Percentiles rank a stretch among this genome's conserved stretches.
These are phyloP conservation scores for Aphanoascus verrucosus DNA, from an alignment of 2,329 filamentous ascomycete genomes.

Conservation along the genomic window DNA sequence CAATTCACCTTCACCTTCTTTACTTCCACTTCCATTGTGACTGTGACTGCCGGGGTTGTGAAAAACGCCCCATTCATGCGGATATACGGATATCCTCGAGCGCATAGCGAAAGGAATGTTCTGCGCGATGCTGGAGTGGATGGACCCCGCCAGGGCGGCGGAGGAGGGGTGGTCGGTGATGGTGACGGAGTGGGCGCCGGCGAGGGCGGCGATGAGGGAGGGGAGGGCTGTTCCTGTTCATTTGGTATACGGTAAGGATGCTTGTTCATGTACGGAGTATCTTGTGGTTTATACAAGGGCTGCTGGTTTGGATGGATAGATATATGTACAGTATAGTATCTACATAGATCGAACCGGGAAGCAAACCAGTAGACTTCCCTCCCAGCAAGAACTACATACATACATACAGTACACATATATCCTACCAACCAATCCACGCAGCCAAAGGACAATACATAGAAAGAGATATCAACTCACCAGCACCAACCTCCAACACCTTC, in stretches of 20 bases:
- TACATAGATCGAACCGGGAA: constrained; percentile 9
- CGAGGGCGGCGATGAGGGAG: constrained; percentile 30
- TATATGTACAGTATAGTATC: constrained; percentile 2
- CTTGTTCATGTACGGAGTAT: too few relatives aligned
- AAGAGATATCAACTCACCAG: constrained; percentile 41
- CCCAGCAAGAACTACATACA: constrained; percentile 5
- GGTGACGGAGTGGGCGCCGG: constrained; percentile 31
- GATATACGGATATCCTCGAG: constrained; percentile 32
- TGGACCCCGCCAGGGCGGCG: constrained; percentile 32
- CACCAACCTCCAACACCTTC: constrained; percentile 48
- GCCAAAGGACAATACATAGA: constrained; percentile 1
- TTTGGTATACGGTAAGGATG: too few relatives aligned
- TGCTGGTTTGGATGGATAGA: neutral
- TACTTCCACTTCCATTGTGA: constrained; percentile 15
- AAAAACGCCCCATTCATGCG: constrained; percentile 46
- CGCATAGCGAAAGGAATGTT: constrained; percentile 30
- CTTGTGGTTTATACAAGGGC: too few relatives aligned
- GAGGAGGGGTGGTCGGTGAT: constrained; percentile 44
- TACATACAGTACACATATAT: constrained; percentile 4
- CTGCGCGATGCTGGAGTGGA: constrained; percentile 38
- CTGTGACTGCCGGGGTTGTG: constrained; percentile 16
- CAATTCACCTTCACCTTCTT: neutral
- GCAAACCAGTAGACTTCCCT: neutral
- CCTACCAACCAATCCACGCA: neutral
- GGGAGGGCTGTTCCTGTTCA: constrained; percentile 33